phyloP scores from a whole-genome alignment of 2,329 filamentous ascomycete genomes.

The Penicillium polonicum region DNA sequence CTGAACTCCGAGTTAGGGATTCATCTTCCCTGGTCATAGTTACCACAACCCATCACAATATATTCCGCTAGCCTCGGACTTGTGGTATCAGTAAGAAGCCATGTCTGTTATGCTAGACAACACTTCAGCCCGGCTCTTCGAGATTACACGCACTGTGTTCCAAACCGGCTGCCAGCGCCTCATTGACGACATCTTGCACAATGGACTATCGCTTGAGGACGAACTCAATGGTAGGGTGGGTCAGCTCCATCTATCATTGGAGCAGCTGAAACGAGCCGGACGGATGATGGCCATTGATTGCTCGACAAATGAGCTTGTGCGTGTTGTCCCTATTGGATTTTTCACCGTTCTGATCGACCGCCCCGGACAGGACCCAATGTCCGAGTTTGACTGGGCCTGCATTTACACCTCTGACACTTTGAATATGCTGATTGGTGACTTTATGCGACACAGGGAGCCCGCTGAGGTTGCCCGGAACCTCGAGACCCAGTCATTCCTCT shows the following conservation, averaged over 20 bases:
- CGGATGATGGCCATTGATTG: background rate
- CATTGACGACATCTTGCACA: background rate
- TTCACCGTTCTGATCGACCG: background rate
- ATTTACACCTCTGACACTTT: background rate
- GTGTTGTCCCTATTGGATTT: background rate
- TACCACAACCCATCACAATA: background rate
- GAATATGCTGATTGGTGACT: background rate
- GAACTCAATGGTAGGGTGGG: background rate
- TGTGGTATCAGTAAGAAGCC: background rate
- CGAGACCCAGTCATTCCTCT: background rate
- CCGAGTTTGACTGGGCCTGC: conserved; percentile 1
- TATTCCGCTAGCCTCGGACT: background rate
- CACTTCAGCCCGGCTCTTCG: background rate
- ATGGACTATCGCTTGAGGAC: background rate
- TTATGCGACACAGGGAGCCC: background rate
- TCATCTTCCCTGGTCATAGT: background rate
- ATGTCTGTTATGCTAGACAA: background rate
- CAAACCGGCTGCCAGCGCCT: background rate
- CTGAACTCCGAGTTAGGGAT: background rate
- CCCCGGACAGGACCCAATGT: background rate
- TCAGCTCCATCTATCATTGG: background rate
- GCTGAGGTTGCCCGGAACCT: background rate
- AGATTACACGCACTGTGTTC: background rate
- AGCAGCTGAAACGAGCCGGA: background rate
- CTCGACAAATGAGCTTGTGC: background rate